Evolutionary conservation across 2,329 filamentous ascomycete species (phyloP).

Genomic region (Colletotrichum falcatum): DNA sequence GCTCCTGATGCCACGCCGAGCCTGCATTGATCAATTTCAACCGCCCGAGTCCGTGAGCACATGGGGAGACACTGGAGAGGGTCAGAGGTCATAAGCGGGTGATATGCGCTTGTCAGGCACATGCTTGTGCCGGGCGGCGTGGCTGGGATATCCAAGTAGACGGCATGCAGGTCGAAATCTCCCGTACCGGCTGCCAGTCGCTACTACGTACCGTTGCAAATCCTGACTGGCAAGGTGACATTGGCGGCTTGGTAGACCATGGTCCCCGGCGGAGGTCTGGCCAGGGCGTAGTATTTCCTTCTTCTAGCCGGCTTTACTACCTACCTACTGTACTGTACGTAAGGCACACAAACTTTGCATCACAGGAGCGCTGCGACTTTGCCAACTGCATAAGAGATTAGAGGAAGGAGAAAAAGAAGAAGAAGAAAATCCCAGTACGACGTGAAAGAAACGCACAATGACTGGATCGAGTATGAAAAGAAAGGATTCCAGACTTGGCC

Average conservation of each 20-base stretch:
- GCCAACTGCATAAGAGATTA: conserved; percentile 10
- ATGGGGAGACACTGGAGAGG: not conserved
- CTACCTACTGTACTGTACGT: too few species aligned
- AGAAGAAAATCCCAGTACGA: conserved; percentile 23
- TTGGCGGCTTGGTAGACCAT: conserved; percentile 4
- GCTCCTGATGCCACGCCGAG: conserved; percentile 25
- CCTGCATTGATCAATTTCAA: conserved; percentile 11
- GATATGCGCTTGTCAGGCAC: conserved; percentile 31
- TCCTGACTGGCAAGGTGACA: not conserved
- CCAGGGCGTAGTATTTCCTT: conserved; percentile 10
- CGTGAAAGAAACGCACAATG: conserved; percentile 16
- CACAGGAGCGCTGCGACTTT: conserved; percentile 8
- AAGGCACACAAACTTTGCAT: conserved; percentile 18
- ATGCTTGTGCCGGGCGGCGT: conserved; percentile 22
- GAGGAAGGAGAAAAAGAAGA: conserved; percentile 9
- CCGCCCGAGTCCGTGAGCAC: conserved; percentile 3
- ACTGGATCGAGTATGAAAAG: conserved; percentile 2
- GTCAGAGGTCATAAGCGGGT: not conserved
- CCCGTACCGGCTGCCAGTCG: conserved; percentile 21
- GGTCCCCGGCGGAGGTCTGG: conserved; percentile 12
- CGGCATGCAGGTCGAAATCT: conserved; percentile 37
- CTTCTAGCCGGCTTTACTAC: too few species aligned
- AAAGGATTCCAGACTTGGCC: conserved; percentile 23
- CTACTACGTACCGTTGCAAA: conserved; percentile 8
- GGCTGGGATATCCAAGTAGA: conserved; percentile 21